phyloP scores from a whole-genome alignment of 331 rosid genomes.

The Prunus yedoensis region DNA sequence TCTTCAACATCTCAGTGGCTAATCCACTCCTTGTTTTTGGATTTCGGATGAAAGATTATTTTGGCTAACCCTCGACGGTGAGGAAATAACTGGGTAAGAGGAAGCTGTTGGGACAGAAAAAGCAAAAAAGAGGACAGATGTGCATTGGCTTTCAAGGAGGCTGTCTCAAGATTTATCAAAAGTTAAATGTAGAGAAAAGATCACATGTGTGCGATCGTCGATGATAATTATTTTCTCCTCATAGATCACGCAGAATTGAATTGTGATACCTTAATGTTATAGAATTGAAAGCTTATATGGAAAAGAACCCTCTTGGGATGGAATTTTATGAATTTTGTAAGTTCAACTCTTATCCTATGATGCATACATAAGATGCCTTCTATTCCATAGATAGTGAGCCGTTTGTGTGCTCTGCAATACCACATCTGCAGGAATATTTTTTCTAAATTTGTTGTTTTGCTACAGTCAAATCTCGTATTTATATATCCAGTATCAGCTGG shows the following conservation, averaged over 20 bases:
- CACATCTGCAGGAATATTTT: not conserved
- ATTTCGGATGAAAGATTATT: not conserved
- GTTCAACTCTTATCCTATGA: too few species aligned
- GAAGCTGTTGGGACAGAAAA: too few species aligned
- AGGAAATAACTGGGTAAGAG: not conserved
- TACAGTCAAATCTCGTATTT: not conserved
- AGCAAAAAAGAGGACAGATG: not conserved
- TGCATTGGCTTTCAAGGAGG: not conserved
- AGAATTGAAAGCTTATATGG: not conserved
- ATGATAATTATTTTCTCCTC: not conserved
- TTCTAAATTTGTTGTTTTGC: not conserved
- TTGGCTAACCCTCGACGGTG: not conserved
- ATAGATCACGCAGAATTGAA: not conserved
- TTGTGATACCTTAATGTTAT: not conserved
- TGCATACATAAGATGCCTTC: not conserved
- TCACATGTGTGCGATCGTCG: not conserved
- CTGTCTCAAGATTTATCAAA: constrained; percentile 5
- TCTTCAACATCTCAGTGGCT: not conserved
- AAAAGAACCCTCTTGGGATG: not conserved
- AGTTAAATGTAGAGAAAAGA: not conserved
- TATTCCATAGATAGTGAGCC: not conserved
- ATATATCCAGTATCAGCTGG: not conserved
- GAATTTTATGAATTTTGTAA: not conserved
- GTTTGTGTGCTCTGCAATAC: not conserved
- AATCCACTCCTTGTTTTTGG: not conserved